These are phyloP conservation scores for Pythium vanterpoolii DNA, from an alignment of 352 stramenopile species.

Conservation along the genomic window DNA sequence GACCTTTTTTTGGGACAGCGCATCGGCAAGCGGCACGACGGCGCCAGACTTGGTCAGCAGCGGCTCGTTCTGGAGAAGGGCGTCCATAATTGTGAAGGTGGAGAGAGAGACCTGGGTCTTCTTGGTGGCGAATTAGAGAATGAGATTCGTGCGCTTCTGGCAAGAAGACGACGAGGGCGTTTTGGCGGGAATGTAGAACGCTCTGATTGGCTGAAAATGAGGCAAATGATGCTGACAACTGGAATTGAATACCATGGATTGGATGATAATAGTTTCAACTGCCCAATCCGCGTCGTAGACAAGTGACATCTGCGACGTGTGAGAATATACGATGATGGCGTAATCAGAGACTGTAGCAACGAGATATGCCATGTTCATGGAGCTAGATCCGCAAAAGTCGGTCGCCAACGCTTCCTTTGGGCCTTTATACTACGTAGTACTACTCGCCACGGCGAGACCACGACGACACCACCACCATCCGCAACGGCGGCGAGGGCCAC, in stretches of 20 bases:
- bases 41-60: constrained; percentile 62
- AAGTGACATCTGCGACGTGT: neutral
- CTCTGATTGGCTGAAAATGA: neutral
- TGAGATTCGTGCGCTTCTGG: neutral
- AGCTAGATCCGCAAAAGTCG: too few relatives aligned
- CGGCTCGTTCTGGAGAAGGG: constrained; percentile 54
- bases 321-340: too few relatives aligned
- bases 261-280: neutral
- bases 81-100: constrained; percentile 41
- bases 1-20: constrained; percentile 72
- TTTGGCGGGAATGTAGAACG: neutral
- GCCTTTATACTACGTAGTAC: too few relatives aligned
- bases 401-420: too few relatives aligned
- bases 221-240: neutral
- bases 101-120: too few relatives aligned
- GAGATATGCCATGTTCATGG: too few relatives aligned
- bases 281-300: neutral
- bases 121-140: neutral
- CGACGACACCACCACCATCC: too few relatives aligned
- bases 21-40: constrained; percentile 52
- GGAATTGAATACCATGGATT: neutral
- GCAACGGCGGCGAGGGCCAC: too few relatives aligned
- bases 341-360: too few relatives aligned
- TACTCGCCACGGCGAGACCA: too few relatives aligned
- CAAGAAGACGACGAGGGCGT: neutral